Conservation (phyloP, 2,329 filamentous ascomycete genomes). For the Neopestalotiopsis sp. region DNA sequence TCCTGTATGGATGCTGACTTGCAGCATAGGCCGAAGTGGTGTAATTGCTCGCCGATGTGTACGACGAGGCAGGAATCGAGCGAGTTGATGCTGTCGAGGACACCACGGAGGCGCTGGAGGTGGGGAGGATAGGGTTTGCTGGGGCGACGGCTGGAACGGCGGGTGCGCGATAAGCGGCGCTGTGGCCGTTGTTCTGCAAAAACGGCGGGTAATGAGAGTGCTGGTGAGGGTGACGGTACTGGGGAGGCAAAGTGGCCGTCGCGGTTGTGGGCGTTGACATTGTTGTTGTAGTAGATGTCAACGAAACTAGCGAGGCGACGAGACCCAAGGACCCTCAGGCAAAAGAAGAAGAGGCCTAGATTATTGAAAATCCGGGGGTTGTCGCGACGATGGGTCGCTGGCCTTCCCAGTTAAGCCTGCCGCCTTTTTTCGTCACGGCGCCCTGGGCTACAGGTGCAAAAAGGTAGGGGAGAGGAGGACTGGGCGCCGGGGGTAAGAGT, state of each 20-base stretch:
- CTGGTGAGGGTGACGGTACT: slow-evolving; percentile 65
- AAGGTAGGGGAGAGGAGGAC: background rate
- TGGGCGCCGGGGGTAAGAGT: background rate
- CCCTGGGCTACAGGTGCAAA: background rate
- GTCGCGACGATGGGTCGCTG: slow-evolving; percentile 8
- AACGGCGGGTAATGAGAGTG: slow-evolving; percentile 49
- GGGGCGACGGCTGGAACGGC: slow-evolving; percentile 29
- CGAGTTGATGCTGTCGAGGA: slow-evolving; percentile 16
- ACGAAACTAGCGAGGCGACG: background rate
- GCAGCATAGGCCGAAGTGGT: slow-evolving; percentile 28
- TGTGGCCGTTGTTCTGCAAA: slow-evolving; percentile 34
- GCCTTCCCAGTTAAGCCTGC: slow-evolving; percentile 17
- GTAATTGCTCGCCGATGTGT: slow-evolving; percentile 29
- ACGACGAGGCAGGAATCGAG: slow-evolving; percentile 38
- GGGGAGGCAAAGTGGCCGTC: slow-evolving; percentile 73
- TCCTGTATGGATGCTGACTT: slow-evolving; percentile 23
- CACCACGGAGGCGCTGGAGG: slow-evolving; percentile 39
- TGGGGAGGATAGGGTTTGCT: slow-evolving; percentile 43
- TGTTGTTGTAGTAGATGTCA: slow-evolving; percentile 29
- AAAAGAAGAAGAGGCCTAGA: slow-evolving; percentile 1
- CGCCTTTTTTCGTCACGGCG: slow-evolving; percentile 11
- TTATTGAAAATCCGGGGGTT: slow-evolving; percentile 15
- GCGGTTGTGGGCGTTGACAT: slow-evolving; percentile 87
- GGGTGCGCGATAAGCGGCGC: slow-evolving; percentile 52
- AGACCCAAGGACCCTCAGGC: slow-evolving; percentile 5